phyloP scores from a whole-genome alignment of 2,329 filamentous ascomycete genomes.

The Gremmenia infestans region DNA sequence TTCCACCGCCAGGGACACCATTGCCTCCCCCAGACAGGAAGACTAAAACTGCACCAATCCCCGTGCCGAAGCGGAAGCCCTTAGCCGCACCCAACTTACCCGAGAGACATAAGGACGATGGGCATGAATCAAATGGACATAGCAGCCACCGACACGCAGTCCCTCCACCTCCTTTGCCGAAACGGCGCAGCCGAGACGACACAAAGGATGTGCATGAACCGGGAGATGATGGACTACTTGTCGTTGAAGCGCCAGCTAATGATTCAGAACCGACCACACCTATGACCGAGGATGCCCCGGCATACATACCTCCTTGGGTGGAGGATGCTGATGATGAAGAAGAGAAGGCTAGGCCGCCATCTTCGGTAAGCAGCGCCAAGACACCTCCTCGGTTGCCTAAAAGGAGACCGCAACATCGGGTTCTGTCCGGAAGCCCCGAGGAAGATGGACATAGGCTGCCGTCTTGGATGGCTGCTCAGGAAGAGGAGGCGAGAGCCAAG shows the following conservation, averaged over 20 bases:
- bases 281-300: slow-evolving; percentile 33
- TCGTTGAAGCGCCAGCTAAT: slow-evolving; percentile 60
- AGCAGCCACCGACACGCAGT: slow-evolving; percentile 28
- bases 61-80: slow-evolving; percentile 61
- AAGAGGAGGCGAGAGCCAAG: slow-evolving; percentile 31
- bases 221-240: slow-evolving; percentile 50
- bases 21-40: slow-evolving; percentile 64
- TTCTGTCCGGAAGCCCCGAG: slow-evolving; percentile 28
- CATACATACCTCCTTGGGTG: slow-evolving; percentile 32
- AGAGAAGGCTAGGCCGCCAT: slow-evolving; percentile 3
- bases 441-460: slow-evolving; percentile 29
- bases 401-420: slow-evolving; percentile 20
- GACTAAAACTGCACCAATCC: slow-evolving; percentile 51
- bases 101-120: slow-evolving; percentile 20
- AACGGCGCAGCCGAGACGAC: slow-evolving; percentile 26
- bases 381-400: slow-evolving; percentile 23
- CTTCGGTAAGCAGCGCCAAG: background rate
- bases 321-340: slow-evolving; percentile 32
- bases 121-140: slow-evolving; percentile 25
- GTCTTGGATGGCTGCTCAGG: slow-evolving; percentile 32
- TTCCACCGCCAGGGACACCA: slow-evolving; percentile 76
- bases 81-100: slow-evolving; percentile 37
- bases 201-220: slow-evolving; percentile 34
- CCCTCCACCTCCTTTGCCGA: slow-evolving; percentile 45
- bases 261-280: slow-evolving; percentile 58